Evolutionary conservation across 768 basidiomycete species (phyloP).

Genomic region (Termitomyces sp.): DNA sequence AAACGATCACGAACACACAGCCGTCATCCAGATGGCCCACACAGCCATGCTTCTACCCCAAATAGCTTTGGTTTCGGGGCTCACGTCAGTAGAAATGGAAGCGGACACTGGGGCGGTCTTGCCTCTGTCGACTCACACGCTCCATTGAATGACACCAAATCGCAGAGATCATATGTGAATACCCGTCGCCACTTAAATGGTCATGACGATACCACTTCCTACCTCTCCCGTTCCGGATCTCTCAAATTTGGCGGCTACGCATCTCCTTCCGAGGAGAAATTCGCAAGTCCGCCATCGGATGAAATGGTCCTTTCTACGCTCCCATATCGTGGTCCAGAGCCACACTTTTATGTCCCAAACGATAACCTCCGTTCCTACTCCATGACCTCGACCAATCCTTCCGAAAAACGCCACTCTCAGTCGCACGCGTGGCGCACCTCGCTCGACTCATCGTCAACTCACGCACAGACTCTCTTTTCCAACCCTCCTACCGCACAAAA

Average conservation of each 20-base stretch:
- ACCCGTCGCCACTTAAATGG: conserved; percentile 1
- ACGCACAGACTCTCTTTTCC: conserved; percentile 5
- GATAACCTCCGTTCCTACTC: conserved; percentile 3
- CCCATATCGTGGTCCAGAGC: not conserved
- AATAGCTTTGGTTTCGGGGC: not conserved
- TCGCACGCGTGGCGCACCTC: conserved; percentile 2
- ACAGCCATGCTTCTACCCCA: not conserved
- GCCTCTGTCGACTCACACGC: conserved; percentile 15
- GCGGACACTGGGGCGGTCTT: conserved; percentile 18
- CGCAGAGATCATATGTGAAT: conserved; percentile 1
- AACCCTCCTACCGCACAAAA: not conserved
- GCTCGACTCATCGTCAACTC: conserved; percentile 5
- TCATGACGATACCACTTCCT: conserved; percentile 11
- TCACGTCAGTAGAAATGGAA: not conserved
- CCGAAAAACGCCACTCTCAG: conserved; percentile 2
- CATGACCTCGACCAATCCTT: not conserved
- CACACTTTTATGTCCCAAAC: not conserved
- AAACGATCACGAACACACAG: conserved; percentile 1
- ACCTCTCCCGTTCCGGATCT: conserved; percentile 10
- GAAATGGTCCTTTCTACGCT: conserved; percentile 8
- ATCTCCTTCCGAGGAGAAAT: conserved; percentile 17
- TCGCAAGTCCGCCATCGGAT: conserved; percentile 9
- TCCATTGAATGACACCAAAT: conserved; percentile 4
- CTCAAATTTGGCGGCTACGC: conserved; percentile 1
- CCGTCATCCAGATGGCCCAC: not conserved